Evolutionary conservation across 495 filamentous ascomycete species (phyloP).

Genomic region (Hypoxylon lenormandii): DNA sequence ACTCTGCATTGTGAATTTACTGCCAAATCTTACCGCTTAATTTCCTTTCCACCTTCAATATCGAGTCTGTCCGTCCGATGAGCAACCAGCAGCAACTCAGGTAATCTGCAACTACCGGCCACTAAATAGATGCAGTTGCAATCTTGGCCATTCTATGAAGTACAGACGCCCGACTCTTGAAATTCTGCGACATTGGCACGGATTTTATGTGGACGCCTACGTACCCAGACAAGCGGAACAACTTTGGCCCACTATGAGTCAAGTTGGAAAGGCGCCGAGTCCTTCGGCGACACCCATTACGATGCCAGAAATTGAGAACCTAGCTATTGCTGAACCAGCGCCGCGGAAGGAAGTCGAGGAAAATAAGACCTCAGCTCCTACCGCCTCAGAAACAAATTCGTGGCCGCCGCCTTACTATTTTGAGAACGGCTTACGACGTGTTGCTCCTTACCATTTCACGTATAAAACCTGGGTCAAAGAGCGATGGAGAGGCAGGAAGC

Average conservation of each 20-base stretch:
- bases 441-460: constrained; percentile 90
- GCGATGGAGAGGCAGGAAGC: constrained; percentile 79
- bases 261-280: constrained; percentile 26
- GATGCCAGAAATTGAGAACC: constrained; percentile 18
- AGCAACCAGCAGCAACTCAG: no score
- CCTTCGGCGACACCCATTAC: constrained; percentile 24
- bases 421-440: constrained; percentile 81
- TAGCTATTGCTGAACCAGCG: constrained; percentile 18
- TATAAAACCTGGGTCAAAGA: constrained; percentile 95
- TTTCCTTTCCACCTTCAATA: no score
- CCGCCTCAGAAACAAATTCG: constrained; percentile 70
- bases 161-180: no score
- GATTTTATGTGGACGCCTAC: no score
- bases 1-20: no score
- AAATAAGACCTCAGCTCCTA: constrained; percentile 55
- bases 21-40: no score
- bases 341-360: not conserved
- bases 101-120: no score
- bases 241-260: constrained; percentile 38
- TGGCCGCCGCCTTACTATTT: constrained; percentile 81
- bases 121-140: no score
- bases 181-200: no score
- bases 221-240: no score
- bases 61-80: no score
- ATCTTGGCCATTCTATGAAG: no score